These are phyloP conservation scores for Globisporangium cystogenes DNA, from an alignment of 352 stramenopile genomes.

Conservation along the genomic window DNA sequence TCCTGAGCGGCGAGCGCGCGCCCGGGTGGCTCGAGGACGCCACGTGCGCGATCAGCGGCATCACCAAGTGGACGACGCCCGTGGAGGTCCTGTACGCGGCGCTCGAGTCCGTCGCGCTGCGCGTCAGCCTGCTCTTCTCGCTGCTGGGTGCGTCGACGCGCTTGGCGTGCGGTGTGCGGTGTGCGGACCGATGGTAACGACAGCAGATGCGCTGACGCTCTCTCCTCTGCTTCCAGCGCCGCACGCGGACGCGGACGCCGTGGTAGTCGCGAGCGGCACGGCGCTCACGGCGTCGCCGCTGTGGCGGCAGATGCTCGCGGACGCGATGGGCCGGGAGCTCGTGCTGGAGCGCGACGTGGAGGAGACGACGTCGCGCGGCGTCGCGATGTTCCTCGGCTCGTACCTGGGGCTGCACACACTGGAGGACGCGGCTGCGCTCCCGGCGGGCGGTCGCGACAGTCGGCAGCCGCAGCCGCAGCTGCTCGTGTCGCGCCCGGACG, in stretches of 20 bases:
- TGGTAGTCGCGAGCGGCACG: constrained; percentile 74
- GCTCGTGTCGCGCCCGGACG: constrained; percentile 33
- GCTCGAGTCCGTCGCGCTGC: constrained; percentile 90
- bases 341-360: constrained; percentile 49
- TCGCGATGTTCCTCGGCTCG: constrained; percentile 66
- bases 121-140: constrained; percentile 80
- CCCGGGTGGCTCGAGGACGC: constrained; percentile 90
- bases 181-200: no score
- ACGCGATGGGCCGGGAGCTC: constrained; percentile 71
- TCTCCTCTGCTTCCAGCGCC: constrained; percentile 11
- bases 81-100: constrained; percentile 86
- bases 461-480: constrained; percentile 7
- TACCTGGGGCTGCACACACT: constrained; percentile 58
- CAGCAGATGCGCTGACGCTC: background rate
- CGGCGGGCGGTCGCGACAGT: constrained; percentile 5
- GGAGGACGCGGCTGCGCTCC: constrained; percentile 26
- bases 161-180: no score
- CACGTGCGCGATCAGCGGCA: constrained; percentile 86
- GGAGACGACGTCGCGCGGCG: constrained; percentile 82
- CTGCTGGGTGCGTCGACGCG: constrained; percentile 73
- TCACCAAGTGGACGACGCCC: constrained; percentile 89
- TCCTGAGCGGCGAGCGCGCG: constrained; percentile 91
- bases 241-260: constrained; percentile 39
- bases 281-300: constrained; percentile 69
- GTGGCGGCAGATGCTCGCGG: constrained; percentile 87